Evolutionary conservation across 2,329 filamentous ascomycete species (phyloP).

Genomic region (Claviceps maximensis): DNA sequence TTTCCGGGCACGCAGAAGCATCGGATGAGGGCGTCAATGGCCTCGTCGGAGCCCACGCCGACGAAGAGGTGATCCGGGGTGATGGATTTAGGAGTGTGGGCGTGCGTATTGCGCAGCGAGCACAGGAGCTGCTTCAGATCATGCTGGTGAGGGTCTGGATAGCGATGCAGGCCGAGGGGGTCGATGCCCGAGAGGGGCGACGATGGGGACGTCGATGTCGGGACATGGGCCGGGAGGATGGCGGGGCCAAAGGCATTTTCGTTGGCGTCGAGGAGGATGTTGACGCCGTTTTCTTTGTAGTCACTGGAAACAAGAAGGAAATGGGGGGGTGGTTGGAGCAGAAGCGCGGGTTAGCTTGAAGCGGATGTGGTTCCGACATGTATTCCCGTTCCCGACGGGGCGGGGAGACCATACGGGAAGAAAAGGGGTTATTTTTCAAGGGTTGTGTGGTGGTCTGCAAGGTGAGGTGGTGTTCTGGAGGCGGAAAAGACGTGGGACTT

Average conservation of each 20-base stretch:
- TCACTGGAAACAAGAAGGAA: conserved; percentile 61
- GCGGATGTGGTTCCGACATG: no score
- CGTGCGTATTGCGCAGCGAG: conserved; percentile 71
- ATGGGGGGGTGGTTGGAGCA: no score
- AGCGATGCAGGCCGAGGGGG: conserved; percentile 75
- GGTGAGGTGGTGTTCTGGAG: background rate
- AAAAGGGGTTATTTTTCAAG: no score
- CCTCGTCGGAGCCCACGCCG: conserved; percentile 91
- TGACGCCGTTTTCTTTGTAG: conserved; percentile 96
- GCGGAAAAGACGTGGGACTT: no score
- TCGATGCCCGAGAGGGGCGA: conserved; percentile 40
- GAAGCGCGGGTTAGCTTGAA: conserved; percentile 5
- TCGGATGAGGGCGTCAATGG: conserved; percentile 83
- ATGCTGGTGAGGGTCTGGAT: conserved; percentile 89
- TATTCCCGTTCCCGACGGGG: no score
- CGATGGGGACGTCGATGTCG: conserved; percentile 21
- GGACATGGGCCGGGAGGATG: conserved; percentile 38
- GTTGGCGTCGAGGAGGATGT: conserved; percentile 92
- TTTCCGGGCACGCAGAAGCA: conserved; percentile 81
- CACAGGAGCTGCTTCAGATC: conserved; percentile 80
- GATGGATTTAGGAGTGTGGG: conserved; percentile 61
- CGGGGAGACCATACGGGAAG: background rate
- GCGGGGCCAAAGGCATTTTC: conserved; percentile 93
- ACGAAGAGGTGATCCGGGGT: conserved; percentile 80
- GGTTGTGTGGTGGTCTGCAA: no score